A percentile compares a stretch with the other conserved stretches of the same genome.
Evolutionary conservation across 2,329 filamentous ascomycete genomes (phyloP).

Genomic region (Penicillium olsonii): DNA sequence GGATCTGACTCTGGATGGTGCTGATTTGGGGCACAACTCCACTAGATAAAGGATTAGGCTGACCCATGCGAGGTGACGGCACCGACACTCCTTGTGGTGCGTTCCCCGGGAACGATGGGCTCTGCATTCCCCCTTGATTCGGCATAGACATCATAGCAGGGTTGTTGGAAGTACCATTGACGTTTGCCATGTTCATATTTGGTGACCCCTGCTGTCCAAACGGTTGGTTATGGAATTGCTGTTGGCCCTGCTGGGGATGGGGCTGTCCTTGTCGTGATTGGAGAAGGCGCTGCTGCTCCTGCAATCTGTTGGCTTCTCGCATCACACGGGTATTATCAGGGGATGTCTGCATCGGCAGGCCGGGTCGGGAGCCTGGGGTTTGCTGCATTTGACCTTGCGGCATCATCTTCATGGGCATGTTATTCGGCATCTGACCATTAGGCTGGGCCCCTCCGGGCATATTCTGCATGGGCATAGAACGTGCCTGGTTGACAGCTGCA

Average conservation of each 20-base stretch:
- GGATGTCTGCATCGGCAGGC: conserved; percentile 57
- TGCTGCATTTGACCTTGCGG: conserved; percentile 61
- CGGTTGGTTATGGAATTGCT: conserved; percentile 43
- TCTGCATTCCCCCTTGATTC: conserved; percentile 44
- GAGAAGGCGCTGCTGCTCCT: conserved; percentile 61
- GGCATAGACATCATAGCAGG: conserved; percentile 49
- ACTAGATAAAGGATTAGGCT: conserved; percentile 53
- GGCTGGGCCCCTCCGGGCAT: conserved; percentile 44
- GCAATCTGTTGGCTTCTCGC: conserved; percentile 50
- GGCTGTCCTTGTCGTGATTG: conserved; percentile 52
- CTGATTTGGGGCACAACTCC: conserved; percentile 58
- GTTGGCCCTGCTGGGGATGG: conserved; percentile 36
- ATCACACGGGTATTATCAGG: conserved; percentile 51
- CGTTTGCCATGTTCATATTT: conserved; percentile 45
- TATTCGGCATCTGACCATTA: conserved; percentile 54
- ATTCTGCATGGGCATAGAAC: conserved; percentile 45
- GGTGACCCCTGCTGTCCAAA: conserved; percentile 45
- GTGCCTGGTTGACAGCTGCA: conserved; percentile 38
- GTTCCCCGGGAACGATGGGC: conserved; percentile 45
- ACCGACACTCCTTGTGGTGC: conserved; percentile 44
- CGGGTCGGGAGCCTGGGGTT: conserved; percentile 37
- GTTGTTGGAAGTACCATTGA: conserved; percentile 43
- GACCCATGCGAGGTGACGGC: conserved; percentile 50
- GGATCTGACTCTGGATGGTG: conserved; percentile 55
- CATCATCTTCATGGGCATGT: conserved; percentile 60